Evolutionary conservation across 768 basidiomycete species (phyloP).

Genomic region (Panaeolus papilionaceus): DNA sequence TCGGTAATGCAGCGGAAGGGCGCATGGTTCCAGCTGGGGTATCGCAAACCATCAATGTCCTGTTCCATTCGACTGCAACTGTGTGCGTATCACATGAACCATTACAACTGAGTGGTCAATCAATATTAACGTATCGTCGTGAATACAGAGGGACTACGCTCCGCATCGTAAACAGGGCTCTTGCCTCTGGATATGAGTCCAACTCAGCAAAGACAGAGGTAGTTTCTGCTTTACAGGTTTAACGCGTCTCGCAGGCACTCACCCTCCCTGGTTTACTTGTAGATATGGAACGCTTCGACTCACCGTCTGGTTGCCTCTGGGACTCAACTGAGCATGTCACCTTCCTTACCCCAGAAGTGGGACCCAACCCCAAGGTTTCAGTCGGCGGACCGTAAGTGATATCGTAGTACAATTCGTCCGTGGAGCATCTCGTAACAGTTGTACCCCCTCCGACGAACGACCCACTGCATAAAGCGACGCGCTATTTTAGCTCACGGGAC

Average conservation of each 20-base stretch:
- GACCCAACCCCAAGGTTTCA: not conserved
- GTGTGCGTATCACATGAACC: slow-evolving; percentile 34
- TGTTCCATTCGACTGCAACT: slow-evolving; percentile 49
- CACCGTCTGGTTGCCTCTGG: slow-evolving; percentile 50
- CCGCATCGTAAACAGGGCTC: slow-evolving; percentile 46
- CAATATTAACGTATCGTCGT: not conserved
- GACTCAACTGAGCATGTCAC: slow-evolving; percentile 47
- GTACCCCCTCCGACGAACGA: too few relatives aligned
- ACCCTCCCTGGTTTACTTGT: not conserved
- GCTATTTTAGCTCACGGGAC: too few relatives aligned
- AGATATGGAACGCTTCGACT: slow-evolving; percentile 50
- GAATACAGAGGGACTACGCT: slow-evolving; percentile 48
- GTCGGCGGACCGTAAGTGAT: not conserved
- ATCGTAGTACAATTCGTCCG: too few relatives aligned
- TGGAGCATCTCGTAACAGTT: too few relatives aligned
- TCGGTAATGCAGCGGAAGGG: slow-evolving; percentile 40
- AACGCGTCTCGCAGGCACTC: too few relatives aligned
- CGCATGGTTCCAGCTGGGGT: slow-evolving; percentile 39
- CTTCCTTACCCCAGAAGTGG: slow-evolving; percentile 28
- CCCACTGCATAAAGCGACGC: too few relatives aligned
- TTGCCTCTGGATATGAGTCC: slow-evolving; percentile 35
- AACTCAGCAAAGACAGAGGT: slow-evolving; percentile 50
- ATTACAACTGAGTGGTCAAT: not conserved
- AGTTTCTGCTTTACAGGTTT: too few relatives aligned
- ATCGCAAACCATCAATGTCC: slow-evolving; percentile 50